Conservation (phyloP, 73 alveolate genomes). For the Stentor coeruleus region DNA sequence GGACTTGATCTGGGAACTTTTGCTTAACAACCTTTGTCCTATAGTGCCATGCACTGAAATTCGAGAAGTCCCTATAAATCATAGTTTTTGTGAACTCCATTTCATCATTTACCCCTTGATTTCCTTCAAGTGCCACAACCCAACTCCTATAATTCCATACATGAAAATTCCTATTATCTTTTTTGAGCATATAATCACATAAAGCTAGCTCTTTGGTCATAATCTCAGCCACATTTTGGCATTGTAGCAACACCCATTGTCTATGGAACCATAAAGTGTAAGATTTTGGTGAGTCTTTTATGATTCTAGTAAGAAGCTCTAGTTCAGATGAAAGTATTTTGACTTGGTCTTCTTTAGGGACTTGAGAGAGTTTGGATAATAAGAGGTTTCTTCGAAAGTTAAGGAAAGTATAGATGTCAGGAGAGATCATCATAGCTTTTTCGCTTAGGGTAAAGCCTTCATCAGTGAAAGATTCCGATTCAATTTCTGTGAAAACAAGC, state of each 20-base stretch:
- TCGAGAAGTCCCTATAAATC: constrained; percentile 37
- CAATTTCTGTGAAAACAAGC: background rate
- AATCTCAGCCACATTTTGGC: constrained; percentile 33
- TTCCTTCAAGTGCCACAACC: background rate
- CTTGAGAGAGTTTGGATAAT: background rate
- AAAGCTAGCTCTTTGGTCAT: constrained; percentile 34
- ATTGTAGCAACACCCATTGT: constrained; percentile 36
- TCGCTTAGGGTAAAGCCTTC: background rate
- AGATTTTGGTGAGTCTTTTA: constrained; percentile 47
- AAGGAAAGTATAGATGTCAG: constrained; percentile 18
- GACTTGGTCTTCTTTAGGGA: background rate
- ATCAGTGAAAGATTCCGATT: background rate
- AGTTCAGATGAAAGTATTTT: constrained; percentile 29
- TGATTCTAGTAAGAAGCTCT: constrained; percentile 24
- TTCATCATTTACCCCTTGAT: constrained; percentile 25
- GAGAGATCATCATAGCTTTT: constrained; percentile 11
- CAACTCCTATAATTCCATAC: constrained; percentile 52
- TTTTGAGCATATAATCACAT: constrained; percentile 38
- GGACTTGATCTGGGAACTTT: constrained; percentile 18
- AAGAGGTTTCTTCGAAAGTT: background rate
- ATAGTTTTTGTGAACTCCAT: constrained; percentile 39
- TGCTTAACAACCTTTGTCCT: constrained; percentile 31
- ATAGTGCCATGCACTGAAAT: constrained; percentile 49
- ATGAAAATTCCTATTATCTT: constrained; percentile 54
- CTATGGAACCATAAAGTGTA: constrained; percentile 55